Evolutionary conservation across 1,284 basidiomycete species (phyloP).

Genomic region (Microbotryum saponariae): DNA sequence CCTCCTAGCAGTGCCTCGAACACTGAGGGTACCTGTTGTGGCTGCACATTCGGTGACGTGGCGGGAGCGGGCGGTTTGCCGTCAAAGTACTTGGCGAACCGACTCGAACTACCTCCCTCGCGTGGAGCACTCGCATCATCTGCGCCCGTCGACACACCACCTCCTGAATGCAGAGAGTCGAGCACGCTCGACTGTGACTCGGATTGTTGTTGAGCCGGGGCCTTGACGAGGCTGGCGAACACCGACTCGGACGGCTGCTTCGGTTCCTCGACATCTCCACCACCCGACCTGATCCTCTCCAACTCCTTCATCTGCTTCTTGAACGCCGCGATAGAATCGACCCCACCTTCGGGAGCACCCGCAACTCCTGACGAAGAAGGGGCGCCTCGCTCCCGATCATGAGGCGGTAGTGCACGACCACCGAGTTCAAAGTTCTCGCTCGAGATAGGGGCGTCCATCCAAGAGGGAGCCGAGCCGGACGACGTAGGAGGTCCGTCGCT

Average conservation of each 20-base stretch:
- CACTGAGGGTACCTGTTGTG: slow-evolving; percentile 6
- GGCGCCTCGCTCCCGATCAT: background rate
- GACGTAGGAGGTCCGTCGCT: slow-evolving; percentile 6
- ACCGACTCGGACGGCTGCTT: slow-evolving; percentile 1
- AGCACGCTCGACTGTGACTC: slow-evolving; percentile 17
- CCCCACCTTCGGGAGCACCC: slow-evolving; percentile 5
- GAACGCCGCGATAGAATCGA: slow-evolving; percentile 26
- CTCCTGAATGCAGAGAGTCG: slow-evolving; percentile 17
- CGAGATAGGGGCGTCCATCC: slow-evolving; percentile 23
- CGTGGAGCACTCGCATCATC: background rate
- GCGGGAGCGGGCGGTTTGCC: slow-evolving; percentile 17
- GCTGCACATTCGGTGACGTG: background rate
- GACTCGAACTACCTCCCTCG: slow-evolving; percentile 13
- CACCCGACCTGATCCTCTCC: slow-evolving; percentile 9
- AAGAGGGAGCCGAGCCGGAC: slow-evolving; percentile 9
- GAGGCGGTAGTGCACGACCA: background rate
- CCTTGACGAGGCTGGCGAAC: background rate
- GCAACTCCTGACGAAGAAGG: background rate
- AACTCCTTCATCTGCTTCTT: slow-evolving; percentile 32
- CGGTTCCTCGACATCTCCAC: slow-evolving; percentile 7
- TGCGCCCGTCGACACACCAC: background rate
- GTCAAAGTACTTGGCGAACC: slow-evolving; percentile 31
- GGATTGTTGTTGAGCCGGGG: background rate
- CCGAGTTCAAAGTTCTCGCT: slow-evolving; percentile 3
- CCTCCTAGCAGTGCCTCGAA: slow-evolving; percentile 22